Evolutionary conservation across 2,329 filamentous ascomycete genomes (phyloP).

Genomic region (Hypoxylon sp.): DNA sequence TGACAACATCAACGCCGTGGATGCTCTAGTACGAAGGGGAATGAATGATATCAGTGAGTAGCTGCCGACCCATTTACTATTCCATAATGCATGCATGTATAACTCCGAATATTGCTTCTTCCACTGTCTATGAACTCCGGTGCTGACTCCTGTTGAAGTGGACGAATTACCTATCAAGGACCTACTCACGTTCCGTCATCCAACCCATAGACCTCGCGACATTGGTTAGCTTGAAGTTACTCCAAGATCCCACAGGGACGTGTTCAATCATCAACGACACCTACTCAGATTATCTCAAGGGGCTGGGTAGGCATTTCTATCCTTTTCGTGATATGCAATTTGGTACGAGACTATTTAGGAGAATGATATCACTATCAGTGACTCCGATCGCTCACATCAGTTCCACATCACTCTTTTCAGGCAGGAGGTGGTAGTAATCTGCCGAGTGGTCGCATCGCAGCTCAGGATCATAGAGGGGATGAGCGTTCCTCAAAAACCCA

Average conservation of each 20-base stretch:
- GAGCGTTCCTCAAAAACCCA: constrained; percentile 4
- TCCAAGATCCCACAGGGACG: constrained; percentile 51
- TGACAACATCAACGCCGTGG: constrained; percentile 45
- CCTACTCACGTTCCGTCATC: constrained; percentile 50
- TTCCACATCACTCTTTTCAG: constrained; percentile 52
- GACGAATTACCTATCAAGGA: constrained; percentile 44
- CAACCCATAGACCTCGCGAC: constrained; percentile 55
- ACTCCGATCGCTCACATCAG: constrained; percentile 53
- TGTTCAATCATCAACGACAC: constrained; percentile 52
- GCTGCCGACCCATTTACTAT: neutral
- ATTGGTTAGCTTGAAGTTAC: constrained; percentile 50
- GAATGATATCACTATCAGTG: constrained; percentile 50
- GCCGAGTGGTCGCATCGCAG: constrained; percentile 44
- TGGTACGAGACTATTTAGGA: constrained; percentile 45
- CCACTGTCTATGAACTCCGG: neutral
- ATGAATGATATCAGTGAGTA: constrained; percentile 47
- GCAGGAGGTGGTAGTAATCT: constrained; percentile 53
- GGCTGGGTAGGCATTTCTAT: constrained; percentile 47
- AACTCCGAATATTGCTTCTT: neutral
- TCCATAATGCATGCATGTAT: neutral
- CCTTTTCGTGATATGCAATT: constrained; percentile 11
- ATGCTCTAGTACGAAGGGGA: constrained; percentile 46
- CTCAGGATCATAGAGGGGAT: constrained; percentile 20
- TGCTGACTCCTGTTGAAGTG: constrained; percentile 35
- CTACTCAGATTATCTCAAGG: constrained; percentile 54